A percentile compares a stretch with the other conserved stretches of the same genome.
These are phyloP conservation scores for Cryptococcus jaspeensis DNA, from an alignment of 1,284 basidiomycete genomes.

Conservation along the genomic window DNA sequence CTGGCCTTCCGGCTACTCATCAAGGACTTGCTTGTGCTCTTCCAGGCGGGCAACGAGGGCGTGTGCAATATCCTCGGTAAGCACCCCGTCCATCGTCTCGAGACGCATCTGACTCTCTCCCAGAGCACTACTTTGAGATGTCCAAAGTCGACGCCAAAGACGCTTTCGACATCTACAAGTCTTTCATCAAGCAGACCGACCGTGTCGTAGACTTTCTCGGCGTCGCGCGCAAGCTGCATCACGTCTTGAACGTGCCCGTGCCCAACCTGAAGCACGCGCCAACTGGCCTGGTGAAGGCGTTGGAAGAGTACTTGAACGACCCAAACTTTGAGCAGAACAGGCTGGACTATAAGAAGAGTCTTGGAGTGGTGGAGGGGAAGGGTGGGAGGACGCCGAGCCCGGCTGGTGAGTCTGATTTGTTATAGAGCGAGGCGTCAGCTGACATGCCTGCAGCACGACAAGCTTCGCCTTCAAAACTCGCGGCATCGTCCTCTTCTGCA, in stretches of 20 bases:
- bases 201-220: slow-evolving; percentile 89
- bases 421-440: background rate
- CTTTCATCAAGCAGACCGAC: slow-evolving; percentile 94
- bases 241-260: slow-evolving; percentile 86
- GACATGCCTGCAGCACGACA: background rate
- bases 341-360: slow-evolving; percentile 84
- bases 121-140: slow-evolving; percentile 99
- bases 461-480: slow-evolving; percentile 9
- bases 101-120: background rate
- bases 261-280: slow-evolving; percentile 96
- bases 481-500: slow-evolving; percentile 6
- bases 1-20: slow-evolving; percentile 92
- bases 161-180: slow-evolving; percentile 84
- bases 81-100: slow-evolving; percentile 9
- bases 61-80: slow-evolving; percentile 92
- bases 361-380: slow-evolving; percentile 66
- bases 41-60: slow-evolving; percentile 96
- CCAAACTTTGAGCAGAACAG: slow-evolving; percentile 95
- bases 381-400: slow-evolving; percentile 9
- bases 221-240: slow-evolving; percentile 89
- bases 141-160: slow-evolving; percentile 84
- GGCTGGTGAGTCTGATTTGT: slow-evolving; percentile 5
- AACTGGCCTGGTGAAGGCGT: slow-evolving; percentile 82
- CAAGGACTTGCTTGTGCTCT: slow-evolving; percentile 92
- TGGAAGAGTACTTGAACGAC: slow-evolving; percentile 94